Percentiles rank a stretch among this genome's conserved stretches.
These are phyloP conservation scores for Batkoa obscura DNA, from an alignment of 371 early-diverging fungal genomes.

Conservation along the genomic window DNA sequence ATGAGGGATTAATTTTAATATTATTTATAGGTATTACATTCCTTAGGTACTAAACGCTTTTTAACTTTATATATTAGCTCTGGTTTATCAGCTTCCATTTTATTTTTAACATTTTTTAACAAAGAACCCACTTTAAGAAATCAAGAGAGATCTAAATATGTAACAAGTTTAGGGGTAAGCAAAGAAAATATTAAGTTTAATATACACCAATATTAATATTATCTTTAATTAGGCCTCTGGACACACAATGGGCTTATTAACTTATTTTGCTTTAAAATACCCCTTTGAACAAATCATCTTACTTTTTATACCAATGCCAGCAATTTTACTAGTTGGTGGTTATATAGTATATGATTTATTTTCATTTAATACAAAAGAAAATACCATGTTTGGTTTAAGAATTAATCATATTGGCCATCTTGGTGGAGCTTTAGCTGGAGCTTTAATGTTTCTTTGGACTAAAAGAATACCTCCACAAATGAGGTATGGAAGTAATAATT, in stretches of 20 bases:
- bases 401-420: neutral
- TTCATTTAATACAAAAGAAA: neutral
- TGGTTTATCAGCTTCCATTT: neutral
- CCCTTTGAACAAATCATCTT: neutral
- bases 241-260: neutral
- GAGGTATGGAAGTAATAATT: too few species aligned
- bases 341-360: neutral
- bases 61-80: neutral
- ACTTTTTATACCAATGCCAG: neutral
- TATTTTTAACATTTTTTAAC: neutral
- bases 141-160: too few species aligned
- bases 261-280: neutral
- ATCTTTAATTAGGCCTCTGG: conserved; percentile 1
- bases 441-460: neutral
- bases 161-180: too few species aligned
- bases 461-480: neutral
- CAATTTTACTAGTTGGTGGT: neutral
- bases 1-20: conserved; percentile 2
- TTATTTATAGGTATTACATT: neutral
- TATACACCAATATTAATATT: too few species aligned
- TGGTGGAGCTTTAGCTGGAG: neutral
- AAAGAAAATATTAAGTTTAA: too few species aligned
- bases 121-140: too few species aligned
- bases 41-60: neutral
- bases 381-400: neutral